These are phyloP conservation scores for Grammothele lineata DNA, from an alignment of 768 basidiomycete species.

Conservation along the genomic window DNA sequence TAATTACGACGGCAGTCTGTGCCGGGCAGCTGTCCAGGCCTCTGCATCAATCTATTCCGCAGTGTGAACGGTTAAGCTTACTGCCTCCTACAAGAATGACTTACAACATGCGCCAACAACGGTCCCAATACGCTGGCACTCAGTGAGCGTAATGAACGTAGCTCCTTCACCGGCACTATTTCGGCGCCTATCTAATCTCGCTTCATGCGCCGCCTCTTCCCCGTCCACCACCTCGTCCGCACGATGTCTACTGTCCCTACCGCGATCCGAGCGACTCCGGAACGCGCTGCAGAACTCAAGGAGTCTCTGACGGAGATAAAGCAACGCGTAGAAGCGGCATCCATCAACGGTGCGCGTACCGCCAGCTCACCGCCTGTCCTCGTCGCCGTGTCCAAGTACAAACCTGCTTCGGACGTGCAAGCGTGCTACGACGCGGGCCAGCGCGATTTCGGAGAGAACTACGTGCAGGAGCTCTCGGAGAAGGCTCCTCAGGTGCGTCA, in stretches of 20 bases:
- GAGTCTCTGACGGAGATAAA: conserved; percentile 51
- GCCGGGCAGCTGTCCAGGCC: no score
- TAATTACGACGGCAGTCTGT: no score
- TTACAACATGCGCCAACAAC: no score
- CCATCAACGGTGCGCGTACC: conserved; percentile 16
- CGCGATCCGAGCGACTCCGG: conserved; percentile 8
- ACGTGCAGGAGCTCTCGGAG: conserved; percentile 88
- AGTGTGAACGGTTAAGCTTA: no score
- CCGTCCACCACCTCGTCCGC: conserved; percentile 7
- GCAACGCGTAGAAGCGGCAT: conserved; percentile 39
- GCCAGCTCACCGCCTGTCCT: conserved; percentile 36
- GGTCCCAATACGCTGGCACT: no score
- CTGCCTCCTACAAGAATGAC: no score
- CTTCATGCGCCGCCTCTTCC: conserved; percentile 5
- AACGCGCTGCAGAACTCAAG: conserved; percentile 40
- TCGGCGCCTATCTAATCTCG: conserved; percentile 7
- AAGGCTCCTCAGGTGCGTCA: conserved; percentile 49
- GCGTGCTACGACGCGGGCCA: conserved; percentile 81
- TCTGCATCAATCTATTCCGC: no score
- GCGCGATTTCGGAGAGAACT: conserved; percentile 96
- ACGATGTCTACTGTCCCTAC: conserved; percentile 5
- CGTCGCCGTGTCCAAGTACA: conserved; percentile 92
- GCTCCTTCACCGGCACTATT: no score
- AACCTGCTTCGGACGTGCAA: conserved; percentile 82
- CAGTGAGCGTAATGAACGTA: no score